A percentile compares a stretch with the other conserved stretches of the same genome.
Evolutionary conservation across 2,329 filamentous ascomycete genomes (phyloP).

Genomic region (Niveomyces coronatus): DNA sequence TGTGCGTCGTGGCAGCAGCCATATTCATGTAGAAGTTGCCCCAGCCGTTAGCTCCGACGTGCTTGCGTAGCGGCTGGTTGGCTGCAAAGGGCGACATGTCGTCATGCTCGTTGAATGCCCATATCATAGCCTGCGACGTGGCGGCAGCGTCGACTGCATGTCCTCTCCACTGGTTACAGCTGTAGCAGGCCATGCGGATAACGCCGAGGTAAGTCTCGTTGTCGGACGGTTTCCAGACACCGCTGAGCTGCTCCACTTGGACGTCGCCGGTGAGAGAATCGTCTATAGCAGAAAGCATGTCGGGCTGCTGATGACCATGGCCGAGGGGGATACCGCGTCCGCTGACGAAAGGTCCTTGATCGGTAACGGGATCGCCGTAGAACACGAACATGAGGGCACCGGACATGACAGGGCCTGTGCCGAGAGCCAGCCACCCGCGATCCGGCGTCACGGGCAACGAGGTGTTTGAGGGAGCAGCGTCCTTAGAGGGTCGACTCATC

Average conservation of each 20-base stretch:
- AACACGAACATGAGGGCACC: constrained; percentile 10
- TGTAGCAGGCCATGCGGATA: constrained; percentile 5
- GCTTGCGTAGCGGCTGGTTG: constrained; percentile 7
- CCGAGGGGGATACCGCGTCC: constrained; percentile 5
- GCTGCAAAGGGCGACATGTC: constrained; percentile 8
- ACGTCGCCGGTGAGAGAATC: constrained; percentile 1
- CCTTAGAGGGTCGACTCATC: constrained; percentile 4
- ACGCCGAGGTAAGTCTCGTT: background rate
- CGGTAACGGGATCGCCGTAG: constrained; percentile 8
- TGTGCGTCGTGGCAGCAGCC: constrained; percentile 3
- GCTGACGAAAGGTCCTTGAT: constrained; percentile 6
- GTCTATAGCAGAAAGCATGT: background rate
- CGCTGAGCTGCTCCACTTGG: constrained; percentile 6
- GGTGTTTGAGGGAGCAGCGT: no score
- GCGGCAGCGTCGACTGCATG: constrained; percentile 1
- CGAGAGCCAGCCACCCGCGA: constrained; percentile 9
- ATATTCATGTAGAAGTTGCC: constrained; percentile 10
- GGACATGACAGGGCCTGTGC: constrained; percentile 7
- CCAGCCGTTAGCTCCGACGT: constrained; percentile 8
- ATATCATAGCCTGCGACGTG: constrained; percentile 9
- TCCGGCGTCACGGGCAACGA: no score
- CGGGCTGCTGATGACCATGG: constrained; percentile 1
- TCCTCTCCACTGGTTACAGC: constrained; percentile 6
- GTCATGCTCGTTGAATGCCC: constrained; percentile 7
- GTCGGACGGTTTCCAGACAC: background rate